A percentile compares a stretch with the other conserved stretches of the same genome.
phyloP scores from a whole-genome alignment of 139 green algal genomes.

The Dunaliella primolecta region DNA sequence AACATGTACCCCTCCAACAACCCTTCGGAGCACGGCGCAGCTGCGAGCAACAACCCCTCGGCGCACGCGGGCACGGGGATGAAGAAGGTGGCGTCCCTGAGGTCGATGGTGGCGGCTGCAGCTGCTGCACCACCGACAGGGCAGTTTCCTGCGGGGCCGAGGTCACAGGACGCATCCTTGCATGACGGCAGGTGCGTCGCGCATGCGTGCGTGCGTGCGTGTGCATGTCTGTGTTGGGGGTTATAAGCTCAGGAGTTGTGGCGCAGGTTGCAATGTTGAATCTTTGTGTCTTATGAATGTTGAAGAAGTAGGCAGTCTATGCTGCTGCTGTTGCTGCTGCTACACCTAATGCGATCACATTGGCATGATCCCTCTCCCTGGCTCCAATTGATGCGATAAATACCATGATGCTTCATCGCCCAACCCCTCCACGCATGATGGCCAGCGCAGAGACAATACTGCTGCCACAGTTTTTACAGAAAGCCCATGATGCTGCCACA shows the following conservation, averaged over 20 bases:
- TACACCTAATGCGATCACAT: no score
- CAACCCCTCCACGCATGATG: not conserved
- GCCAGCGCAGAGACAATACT: not conserved
- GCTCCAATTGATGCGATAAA: no score
- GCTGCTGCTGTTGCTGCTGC: no score
- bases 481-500: no score
- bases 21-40: not conserved
- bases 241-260: no score
- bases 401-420: no score
- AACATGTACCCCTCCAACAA: not conserved
- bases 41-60: not conserved
- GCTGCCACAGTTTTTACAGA: no score
- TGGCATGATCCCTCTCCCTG: no score
- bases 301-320: no score
- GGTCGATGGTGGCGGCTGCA: not conserved
- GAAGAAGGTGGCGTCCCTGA: not conserved
- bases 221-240: not conserved
- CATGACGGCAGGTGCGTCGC: not conserved
- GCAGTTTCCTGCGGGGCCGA: no score
- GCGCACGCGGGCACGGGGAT: not conserved
- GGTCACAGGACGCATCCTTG: not conserved
- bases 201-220: not conserved
- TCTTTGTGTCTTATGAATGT: no score
- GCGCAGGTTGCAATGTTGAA: no score
- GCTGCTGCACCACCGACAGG: conserved; percentile 14